Base-by-base conservation (phyloP, 768 basidiomycete genomes). In the Suillus cothurnatus region DNA sequence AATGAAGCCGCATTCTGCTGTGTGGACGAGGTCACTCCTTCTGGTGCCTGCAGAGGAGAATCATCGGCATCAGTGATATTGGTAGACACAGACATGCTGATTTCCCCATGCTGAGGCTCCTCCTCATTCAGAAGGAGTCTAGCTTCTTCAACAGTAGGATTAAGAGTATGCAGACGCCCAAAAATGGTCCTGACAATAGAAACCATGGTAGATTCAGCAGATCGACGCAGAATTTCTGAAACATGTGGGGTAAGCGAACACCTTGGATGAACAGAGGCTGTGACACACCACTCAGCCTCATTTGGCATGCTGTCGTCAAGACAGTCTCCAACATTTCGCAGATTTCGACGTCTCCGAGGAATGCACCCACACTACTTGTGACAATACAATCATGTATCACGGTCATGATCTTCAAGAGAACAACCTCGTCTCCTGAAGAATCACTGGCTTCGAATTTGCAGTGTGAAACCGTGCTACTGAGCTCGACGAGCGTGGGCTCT, bases 281-380 rank as follows among this genome's bases (percentile, higher is more conserved):
- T 9, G 31, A 82, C 92, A 67, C 70, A 97, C 95, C 95, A 71
- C 93, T 93, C n/a, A 98, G 81, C 62, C 97, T 84, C 87, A 97
- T 96, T 75, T 98, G 93, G 76, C 97, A 98, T 69, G 95, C 95
- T 59, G 97, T 98, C 14, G 95, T 97, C 69, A 99, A 78, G 6
- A 98, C 97, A 1, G 96, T 97, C 77, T 99, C 97, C 70, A 99
- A 81, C 91, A 99, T 95, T 78, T 98, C 97, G 74, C 97, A 99
- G 19, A 99, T 90, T 74, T 95, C 94, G 61, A 97, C 86, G 71
- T 99, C 97, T 32, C 93, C 94, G 41, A 99, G 83, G 12, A 82
- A 81, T n/a, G 78, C 75, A 1, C 93, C 91, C 34, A 93, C 87
- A 64, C 77, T 79, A 64, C 74, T 77, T 61, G 88, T 83, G 68